Evolutionary conservation across 345 rosid species (phyloP).

Genomic region (Abelmoschus esculentus): DNA sequence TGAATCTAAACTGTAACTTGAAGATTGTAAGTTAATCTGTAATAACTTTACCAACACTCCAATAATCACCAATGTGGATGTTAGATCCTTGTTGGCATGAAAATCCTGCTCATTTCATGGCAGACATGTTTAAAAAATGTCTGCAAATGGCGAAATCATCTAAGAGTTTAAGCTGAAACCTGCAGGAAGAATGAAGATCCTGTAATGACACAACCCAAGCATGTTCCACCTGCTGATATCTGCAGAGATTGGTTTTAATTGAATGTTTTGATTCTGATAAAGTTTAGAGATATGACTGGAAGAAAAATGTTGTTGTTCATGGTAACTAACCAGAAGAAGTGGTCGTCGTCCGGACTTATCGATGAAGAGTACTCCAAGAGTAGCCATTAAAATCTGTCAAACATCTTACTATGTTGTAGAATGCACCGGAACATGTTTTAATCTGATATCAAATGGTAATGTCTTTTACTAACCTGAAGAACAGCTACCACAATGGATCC

Average conservation of each 20-base stretch:
- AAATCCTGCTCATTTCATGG: constrained; percentile 2
- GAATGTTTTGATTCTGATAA: too few relatives aligned
- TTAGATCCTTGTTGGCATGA: not conserved
- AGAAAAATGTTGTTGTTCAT: not conserved
- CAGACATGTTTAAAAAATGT: not conserved
- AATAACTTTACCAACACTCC: constrained; percentile 8
- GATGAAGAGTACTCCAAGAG: constrained; percentile 7
- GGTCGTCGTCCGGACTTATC: constrained; percentile 29
- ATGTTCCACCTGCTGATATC: constrained; percentile 19
- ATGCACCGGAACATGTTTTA: not conserved
- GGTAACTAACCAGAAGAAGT: constrained; percentile 21
- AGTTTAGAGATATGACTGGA: not conserved
- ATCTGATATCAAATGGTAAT: not conserved
- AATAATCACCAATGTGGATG: not conserved
- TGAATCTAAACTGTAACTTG: not conserved
- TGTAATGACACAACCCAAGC: constrained; percentile 16
- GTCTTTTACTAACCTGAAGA: constrained; percentile 14
- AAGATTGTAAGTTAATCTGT: not conserved
- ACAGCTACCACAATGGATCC: constrained; percentile 20
- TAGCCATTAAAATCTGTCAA: constrained; percentile 17
- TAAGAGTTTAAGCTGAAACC: constrained; percentile 11
- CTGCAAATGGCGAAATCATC: not conserved
- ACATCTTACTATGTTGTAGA: not conserved
- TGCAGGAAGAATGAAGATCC: constrained; percentile 29
- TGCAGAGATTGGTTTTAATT: not conserved